Evolutionary conservation across 2,329 filamentous ascomycete genomes (phyloP).

Genomic region (Aspergillus flavus): DNA sequence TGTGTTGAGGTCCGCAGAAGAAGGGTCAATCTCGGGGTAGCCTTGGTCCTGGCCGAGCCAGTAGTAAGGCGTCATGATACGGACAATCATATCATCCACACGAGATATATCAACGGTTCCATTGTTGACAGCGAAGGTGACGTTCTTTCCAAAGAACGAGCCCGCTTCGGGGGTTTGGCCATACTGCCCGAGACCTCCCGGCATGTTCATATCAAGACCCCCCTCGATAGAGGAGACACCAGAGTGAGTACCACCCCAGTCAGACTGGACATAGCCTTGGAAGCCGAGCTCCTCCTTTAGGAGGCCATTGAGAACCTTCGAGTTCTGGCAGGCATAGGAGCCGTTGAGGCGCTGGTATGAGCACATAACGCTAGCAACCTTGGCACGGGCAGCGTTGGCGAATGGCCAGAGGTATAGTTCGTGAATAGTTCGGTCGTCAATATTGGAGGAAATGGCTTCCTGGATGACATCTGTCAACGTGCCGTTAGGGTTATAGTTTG

Average conservation of each 20-base stretch:
- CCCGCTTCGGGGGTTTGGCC: constrained; percentile 23
- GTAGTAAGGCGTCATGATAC: constrained; percentile 52
- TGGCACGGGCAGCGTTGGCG: constrained; percentile 68
- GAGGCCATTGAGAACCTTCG: constrained; percentile 47
- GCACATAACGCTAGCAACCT: constrained; percentile 56
- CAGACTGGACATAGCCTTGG: constrained; percentile 50
- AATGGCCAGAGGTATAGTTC: constrained; percentile 80
- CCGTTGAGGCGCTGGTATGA: constrained; percentile 48
- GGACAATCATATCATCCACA: constrained; percentile 50
- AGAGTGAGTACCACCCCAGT: constrained; percentile 49
- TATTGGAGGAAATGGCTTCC: constrained; percentile 47
- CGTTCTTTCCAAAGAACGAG: constrained; percentile 32
- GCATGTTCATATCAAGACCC: constrained; percentile 66
- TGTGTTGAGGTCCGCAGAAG: constrained; percentile 23
- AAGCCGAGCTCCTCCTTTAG: constrained; percentile 56
- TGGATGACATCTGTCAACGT: constrained; percentile 2
- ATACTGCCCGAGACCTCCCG: constrained; percentile 50
- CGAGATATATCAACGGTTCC: constrained; percentile 43
- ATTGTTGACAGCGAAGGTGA: constrained; percentile 59
- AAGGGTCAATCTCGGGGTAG: constrained; percentile 47
- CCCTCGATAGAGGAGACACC: constrained; percentile 49
- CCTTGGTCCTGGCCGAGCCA: constrained; percentile 48
- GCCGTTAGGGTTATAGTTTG: constrained; percentile 50
- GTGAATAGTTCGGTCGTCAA: constrained; percentile 73
- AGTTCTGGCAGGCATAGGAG: constrained; percentile 53